A percentile compares a stretch with the other conserved stretches of the same genome.
phyloP scores from a whole-genome alignment of 1,139 yeast genomes.

The Debaryomyces fabryi region DNA sequence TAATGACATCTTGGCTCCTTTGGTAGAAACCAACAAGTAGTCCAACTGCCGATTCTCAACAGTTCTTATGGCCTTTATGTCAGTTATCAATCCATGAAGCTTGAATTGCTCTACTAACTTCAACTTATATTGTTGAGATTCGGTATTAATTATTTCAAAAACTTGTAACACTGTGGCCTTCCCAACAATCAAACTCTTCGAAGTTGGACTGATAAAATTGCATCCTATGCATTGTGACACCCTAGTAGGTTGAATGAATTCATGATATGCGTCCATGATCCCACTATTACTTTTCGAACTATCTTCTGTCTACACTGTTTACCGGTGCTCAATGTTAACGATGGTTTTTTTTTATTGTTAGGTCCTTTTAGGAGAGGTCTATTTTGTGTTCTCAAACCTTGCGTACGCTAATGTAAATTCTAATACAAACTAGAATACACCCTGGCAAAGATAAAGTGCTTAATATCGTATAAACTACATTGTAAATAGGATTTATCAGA shows the following conservation, averaged over 20 bases:
- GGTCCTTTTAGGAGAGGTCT: constrained; percentile 7
- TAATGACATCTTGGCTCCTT: constrained; percentile 75
- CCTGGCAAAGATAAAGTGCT: neutral
- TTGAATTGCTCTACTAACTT: constrained; percentile 66
- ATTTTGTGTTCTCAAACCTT: constrained; percentile 6
- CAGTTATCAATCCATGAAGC: constrained; percentile 71
- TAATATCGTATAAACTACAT: neutral
- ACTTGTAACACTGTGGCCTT: constrained; percentile 75
- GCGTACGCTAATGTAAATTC: constrained; percentile 1
- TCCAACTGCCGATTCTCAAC: constrained; percentile 55
- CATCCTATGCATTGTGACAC: constrained; percentile 67
- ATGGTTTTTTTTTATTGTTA: neutral
- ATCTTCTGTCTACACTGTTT: neutral
- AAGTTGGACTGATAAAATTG: constrained; percentile 54
- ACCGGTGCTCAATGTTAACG: neutral
- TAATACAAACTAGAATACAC: neutral
- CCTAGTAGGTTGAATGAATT: constrained; percentile 76
- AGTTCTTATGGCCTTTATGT: constrained; percentile 56
- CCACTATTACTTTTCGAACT: neutral
- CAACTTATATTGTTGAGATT: constrained; percentile 38
- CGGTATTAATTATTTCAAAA: constrained; percentile 46
- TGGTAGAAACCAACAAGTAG: constrained; percentile 67
- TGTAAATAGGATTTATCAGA: neutral
- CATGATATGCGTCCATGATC: constrained; percentile 80
- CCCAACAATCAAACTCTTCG: constrained; percentile 64